Percentiles rank a stretch among this genome's conserved stretches.
phyloP scores from a whole-genome alignment of 2,329 filamentous ascomycete species.

The Epichloe uncinata region DNA sequence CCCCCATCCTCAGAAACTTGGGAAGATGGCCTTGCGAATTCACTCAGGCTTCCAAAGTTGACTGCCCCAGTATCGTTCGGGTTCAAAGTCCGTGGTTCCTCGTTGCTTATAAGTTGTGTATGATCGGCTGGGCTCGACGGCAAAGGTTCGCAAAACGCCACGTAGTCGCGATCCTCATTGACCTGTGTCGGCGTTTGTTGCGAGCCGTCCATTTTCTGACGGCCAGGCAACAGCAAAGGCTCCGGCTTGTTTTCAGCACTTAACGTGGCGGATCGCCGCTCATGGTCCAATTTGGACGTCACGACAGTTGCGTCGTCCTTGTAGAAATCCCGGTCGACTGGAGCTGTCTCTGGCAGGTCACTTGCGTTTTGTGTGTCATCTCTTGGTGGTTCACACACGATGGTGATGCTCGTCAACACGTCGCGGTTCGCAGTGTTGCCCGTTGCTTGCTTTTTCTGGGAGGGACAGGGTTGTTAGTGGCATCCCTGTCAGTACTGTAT shows the following conservation, averaged over 20 bases:
- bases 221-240: neutral
- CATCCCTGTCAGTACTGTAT: conserved; percentile 1
- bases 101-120: conserved; percentile 15
- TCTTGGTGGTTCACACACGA: neutral
- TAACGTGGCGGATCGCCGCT: conserved; percentile 2
- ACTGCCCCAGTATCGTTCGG: conserved; percentile 39
- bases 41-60: conserved; percentile 26
- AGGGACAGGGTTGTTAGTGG: neutral
- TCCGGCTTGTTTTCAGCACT: neutral
- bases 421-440: neutral
- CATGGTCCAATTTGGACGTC: conserved; percentile 7
- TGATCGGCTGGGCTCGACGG: conserved; percentile 16
- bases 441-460: conserved; percentile 5
- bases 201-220: conserved; percentile 28
- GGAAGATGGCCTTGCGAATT: conserved; percentile 24
- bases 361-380: conserved; percentile 1
- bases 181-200: conserved; percentile 42
- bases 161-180: conserved; percentile 44
- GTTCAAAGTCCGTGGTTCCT: conserved; percentile 24
- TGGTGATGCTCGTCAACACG: neutral
- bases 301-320: neutral
- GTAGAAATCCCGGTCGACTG: neutral
- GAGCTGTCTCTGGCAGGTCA: conserved; percentile 1
- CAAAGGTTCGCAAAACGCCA: conserved; percentile 23
- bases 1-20: conserved; percentile 29